Conservation (phyloP, 2,329 filamentous ascomycete genomes). For the Phialocephala sp. region DNA sequence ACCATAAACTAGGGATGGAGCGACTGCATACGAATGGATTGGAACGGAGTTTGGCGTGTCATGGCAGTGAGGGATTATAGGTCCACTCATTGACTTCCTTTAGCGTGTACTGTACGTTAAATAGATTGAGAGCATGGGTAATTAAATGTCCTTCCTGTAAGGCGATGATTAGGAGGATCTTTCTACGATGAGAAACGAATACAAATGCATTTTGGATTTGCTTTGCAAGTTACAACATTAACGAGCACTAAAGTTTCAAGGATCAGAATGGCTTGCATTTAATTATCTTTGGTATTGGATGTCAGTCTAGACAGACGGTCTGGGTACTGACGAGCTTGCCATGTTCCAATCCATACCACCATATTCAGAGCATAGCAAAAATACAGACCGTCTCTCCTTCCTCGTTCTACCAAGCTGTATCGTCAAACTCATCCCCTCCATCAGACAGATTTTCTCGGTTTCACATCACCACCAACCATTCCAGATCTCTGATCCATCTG, state of each 20-base stretch:
- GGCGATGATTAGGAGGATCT: too few relatives aligned
- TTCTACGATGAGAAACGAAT: too few relatives aligned
- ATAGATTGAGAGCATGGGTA: not conserved
- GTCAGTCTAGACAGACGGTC: too few relatives aligned
- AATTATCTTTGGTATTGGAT: too few relatives aligned
- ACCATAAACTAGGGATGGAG: slow-evolving; percentile 50
- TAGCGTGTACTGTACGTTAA: not conserved
- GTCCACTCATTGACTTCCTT: not conserved
- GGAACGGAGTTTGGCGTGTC: slow-evolving; percentile 9
- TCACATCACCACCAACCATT: slow-evolving; percentile 5
- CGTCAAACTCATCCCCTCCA: not conserved
- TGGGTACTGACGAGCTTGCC: too few relatives aligned
- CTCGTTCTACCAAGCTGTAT: not conserved
- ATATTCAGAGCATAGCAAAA: not conserved
- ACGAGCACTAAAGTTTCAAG: too few relatives aligned
- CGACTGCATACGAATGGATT: slow-evolving; percentile 13
- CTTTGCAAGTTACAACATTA: too few relatives aligned
- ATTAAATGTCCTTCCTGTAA: not conserved
- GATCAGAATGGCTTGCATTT: too few relatives aligned
- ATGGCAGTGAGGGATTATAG: not conserved
- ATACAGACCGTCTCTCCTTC: not conserved
- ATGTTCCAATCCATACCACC: too few relatives aligned
- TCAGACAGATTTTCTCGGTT: slow-evolving; percentile 15
- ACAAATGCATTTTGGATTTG: too few relatives aligned
- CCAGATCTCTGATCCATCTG: not conserved